Evolutionary conservation across 805 yeast genomes (phyloP).

Genomic region (Barnettozyma wickerhamii): DNA sequence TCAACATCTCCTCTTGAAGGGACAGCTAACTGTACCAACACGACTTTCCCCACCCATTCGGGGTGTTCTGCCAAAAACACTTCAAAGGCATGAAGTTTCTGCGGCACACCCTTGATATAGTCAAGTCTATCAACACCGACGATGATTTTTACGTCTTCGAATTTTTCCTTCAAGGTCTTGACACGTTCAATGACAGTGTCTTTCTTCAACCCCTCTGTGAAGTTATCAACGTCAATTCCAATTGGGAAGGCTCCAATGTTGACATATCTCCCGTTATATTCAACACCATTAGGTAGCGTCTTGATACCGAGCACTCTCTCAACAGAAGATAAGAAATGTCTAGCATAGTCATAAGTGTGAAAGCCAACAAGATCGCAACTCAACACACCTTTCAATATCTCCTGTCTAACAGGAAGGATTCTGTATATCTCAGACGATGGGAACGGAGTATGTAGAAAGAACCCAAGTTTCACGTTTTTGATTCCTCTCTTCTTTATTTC

Average conservation of each 20-base stretch:
- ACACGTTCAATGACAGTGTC: slow-evolving; percentile 64
- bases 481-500: slow-evolving; percentile 43
- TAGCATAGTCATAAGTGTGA: slow-evolving; percentile 98
- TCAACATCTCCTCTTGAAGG: slow-evolving; percentile 98
- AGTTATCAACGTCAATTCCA: slow-evolving; percentile 94
- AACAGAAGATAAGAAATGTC: slow-evolving; percentile 91
- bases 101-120: slow-evolving; percentile 97
- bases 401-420: slow-evolving; percentile 91
- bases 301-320: slow-evolving; percentile 76
- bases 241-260: slow-evolving; percentile 97
- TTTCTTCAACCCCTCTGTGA: slow-evolving; percentile 69
- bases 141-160: slow-evolving; percentile 73
- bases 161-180: slow-evolving; percentile 56
- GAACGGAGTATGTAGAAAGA: slow-evolving; percentile 95
- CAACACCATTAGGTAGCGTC: slow-evolving; percentile 88
- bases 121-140: slow-evolving; percentile 97
- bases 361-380: slow-evolving; percentile 95
- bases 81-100: slow-evolving; percentile 93
- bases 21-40: slow-evolving; percentile 93
- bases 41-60: slow-evolving; percentile 97
- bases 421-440: slow-evolving; percentile 96
- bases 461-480: slow-evolving; percentile 73
- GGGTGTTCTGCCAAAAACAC: slow-evolving; percentile 90
- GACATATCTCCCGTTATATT: slow-evolving; percentile 69
- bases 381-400: slow-evolving; percentile 85